These are phyloP conservation scores for Solanum peruvianum DNA, from an alignment of 257 asterid genomes.

Conservation along the genomic window DNA sequence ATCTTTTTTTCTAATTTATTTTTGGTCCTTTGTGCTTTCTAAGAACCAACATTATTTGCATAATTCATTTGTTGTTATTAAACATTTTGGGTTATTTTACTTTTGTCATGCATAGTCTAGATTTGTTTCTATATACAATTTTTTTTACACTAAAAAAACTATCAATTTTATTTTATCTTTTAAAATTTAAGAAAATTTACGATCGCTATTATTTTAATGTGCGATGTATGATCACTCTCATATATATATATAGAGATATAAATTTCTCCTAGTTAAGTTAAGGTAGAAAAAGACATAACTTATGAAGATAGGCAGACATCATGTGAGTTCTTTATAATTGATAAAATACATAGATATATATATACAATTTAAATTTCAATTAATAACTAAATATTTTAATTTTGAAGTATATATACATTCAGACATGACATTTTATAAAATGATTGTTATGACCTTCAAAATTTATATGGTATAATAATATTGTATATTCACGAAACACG, in stretches of 20 bases:
- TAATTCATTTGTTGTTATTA: background rate
- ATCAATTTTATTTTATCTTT: background rate
- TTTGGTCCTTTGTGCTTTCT: background rate
- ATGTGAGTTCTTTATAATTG: conserved; percentile 25
- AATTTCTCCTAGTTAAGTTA: background rate
- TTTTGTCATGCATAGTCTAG: background rate
- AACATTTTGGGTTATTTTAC: background rate
- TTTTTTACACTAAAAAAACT: background rate
- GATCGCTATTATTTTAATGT: background rate
- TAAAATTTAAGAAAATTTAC: too few species aligned
- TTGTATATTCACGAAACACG: background rate
- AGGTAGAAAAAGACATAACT: background rate
- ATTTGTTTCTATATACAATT: background rate
- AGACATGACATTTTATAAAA: background rate
- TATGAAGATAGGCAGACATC: conserved; percentile 27
- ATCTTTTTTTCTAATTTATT: background rate
- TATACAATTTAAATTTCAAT: too few species aligned
- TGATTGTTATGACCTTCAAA: background rate
- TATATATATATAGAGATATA: too few species aligned
- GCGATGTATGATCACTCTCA: background rate
- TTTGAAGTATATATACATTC: background rate
- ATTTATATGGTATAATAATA: background rate
- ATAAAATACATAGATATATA: background rate
- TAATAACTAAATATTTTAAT: too few species aligned
- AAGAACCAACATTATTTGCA: background rate